Evolutionary conservation across 2,329 filamentous ascomycete genomes (phyloP), one percentile per base, ranked within the genome.

Genomic region (Aspergillus udagawae): DNA sequence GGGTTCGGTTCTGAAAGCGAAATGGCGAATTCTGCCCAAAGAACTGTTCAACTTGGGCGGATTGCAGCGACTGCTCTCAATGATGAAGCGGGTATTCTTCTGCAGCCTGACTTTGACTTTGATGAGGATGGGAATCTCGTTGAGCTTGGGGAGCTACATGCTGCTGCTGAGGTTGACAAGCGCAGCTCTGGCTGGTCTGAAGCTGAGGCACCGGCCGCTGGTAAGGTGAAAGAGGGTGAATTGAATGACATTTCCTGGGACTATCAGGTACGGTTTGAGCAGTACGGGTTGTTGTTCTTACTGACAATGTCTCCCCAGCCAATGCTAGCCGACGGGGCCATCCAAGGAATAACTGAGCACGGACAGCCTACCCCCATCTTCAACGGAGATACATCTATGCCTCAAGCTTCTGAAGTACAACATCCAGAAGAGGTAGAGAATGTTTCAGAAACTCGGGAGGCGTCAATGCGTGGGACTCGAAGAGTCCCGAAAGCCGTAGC

Each of bases 111-210:
- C 53, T 86, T 89, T 63, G 80, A 79, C 41, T 82, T 88, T 61
- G 85, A 86, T 61, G 83, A 80, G 14, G 80, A 88, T 58, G 86
- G 85, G 7, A 82, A 83, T 60, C 72, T 88, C 4, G 68, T 83
- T 29, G 82, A 85, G 52, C 67, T 82, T 48, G 63, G 63, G 27
- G 52, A 38, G 9, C 56, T 45, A 3, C 48, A 60, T 14, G 50
- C 52, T 14, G 50, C 55, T 20, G 56, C 29, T 45, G 60, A 49
- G 51, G 55, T 23, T 58, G 55, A 41, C 67, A 29, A 55, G 51
- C 49, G 7, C 4, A 38, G 27, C 7, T 4, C 41, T 35, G 50
- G 54, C 58, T 61, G 61, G 32, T 51, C 64, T 9, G 63, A 62
- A 32, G 71, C 65, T 61, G 74, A 75, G 53, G 67, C 70, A 48